Conservation (phyloP, 257 asterid genomes). For the Jasminum sambac region DNA sequence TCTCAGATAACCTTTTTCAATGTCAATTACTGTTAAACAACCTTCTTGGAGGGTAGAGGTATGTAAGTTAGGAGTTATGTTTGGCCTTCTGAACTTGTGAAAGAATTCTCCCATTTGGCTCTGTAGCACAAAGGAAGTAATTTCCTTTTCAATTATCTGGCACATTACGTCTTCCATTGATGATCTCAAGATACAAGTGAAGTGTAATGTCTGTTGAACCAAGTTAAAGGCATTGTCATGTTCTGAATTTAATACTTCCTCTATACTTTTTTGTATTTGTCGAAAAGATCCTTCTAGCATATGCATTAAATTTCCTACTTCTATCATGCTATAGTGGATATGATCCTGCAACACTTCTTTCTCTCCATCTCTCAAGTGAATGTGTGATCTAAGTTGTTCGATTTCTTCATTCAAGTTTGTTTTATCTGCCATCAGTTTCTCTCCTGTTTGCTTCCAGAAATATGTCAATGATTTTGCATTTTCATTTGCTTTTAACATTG, state of each 20-base stretch:
- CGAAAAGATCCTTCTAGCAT: conserved; percentile 53
- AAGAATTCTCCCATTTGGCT: conserved; percentile 42
- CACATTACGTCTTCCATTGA: conserved; percentile 48
- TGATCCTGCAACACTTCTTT: conserved; percentile 40
- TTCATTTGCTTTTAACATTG: conserved; percentile 53
- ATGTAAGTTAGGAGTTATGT: conserved; percentile 21
- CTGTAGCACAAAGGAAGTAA: conserved; percentile 45
- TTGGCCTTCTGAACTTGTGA: conserved; percentile 29
- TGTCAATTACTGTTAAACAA: conserved; percentile 22
- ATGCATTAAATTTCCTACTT: conserved; percentile 37
- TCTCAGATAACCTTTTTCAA: conserved; percentile 22
- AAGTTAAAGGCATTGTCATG: conserved; percentile 41
- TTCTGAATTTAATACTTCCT: conserved; percentile 40
- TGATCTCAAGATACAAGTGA: conserved; percentile 47
- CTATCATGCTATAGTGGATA: conserved; percentile 36
- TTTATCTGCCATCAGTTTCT: conserved; percentile 48
- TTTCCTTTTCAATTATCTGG: conserved; percentile 45
- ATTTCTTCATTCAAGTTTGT: conserved; percentile 52
- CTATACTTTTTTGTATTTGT: conserved; percentile 52
- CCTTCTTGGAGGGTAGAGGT: conserved; percentile 33
- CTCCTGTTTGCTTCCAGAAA: conserved; percentile 56
- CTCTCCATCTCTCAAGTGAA: conserved; percentile 35
- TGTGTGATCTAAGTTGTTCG: conserved; percentile 41
- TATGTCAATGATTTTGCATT: conserved; percentile 46
- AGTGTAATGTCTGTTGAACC: conserved; percentile 45